A percentile compares a stretch with the other conserved stretches of the same genome.
phyloP scores from a whole-genome alignment of 2,329 filamentous ascomycete species.

The Leptographium procerum region DNA sequence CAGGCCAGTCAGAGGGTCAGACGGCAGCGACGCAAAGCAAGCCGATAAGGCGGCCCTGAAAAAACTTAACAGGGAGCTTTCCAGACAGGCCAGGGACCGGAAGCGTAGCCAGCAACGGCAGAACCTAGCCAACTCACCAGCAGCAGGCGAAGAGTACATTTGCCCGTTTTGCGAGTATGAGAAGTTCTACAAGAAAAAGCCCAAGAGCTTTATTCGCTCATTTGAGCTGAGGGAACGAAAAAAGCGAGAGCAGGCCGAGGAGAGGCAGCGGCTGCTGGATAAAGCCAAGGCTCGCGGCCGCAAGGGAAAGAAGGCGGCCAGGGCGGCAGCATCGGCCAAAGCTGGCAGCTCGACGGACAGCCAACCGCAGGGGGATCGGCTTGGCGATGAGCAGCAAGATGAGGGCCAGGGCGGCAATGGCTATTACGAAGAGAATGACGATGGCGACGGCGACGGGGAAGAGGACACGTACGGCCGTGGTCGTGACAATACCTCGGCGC shows the following conservation, averaged over 20 bases:
- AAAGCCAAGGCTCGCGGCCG: constrained; percentile 90
- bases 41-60: constrained; percentile 44
- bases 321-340: constrained; percentile 38
- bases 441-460: neutral
- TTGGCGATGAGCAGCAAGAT: neutral
- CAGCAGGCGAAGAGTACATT: constrained; percentile 74
- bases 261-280: constrained; percentile 72
- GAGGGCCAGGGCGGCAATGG: neutral
- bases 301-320: constrained; percentile 74
- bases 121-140: constrained; percentile 64
- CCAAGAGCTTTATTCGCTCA: constrained; percentile 71
- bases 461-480: neutral
- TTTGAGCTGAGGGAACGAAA: constrained; percentile 93
- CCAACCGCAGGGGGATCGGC: neutral
- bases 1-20: neutral
- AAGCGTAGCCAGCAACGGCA: constrained; percentile 65
- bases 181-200: constrained; percentile 80
- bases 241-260: constrained; percentile 72
- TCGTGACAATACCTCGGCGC: neutral
- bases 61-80: constrained; percentile 61
- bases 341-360: constrained; percentile 13
- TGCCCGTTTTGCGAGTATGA: constrained; percentile 99
- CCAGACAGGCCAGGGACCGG: constrained; percentile 64
- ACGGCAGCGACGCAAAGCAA: constrained; percentile 13
- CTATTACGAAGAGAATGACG: constrained; percentile 1